Base-by-base conservation (phyloP, 192 early-diverging fungal species). In the Cetraspora pellucida region DNA sequence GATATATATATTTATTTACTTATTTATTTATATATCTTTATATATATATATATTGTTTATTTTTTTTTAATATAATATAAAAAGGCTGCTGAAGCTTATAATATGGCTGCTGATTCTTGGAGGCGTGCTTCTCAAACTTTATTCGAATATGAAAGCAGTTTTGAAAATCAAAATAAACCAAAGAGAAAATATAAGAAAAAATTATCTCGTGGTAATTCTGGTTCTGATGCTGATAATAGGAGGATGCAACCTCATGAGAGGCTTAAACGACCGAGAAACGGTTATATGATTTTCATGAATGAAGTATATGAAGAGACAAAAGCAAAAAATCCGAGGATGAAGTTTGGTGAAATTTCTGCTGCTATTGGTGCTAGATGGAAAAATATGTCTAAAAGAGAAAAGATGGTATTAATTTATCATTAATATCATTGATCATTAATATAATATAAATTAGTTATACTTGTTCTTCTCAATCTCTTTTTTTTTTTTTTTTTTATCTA, bases 201-300 rank as follows among this genome's bases (percentile, higher is more conserved):
- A n/a, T 19, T 19, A 0, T 54, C 13, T 7, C n/a, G n/a, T n/a
- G n/a, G n/a, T n/a, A n/a, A n/a, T n/a, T 37, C 37, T 37, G 37
- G 7, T 37, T 37, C 37, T 7, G 37, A 37, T 37, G 37, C 37
- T 7, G 37, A 37, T 43, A 65, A 65, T 65, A 37, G 31, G 19
- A 65, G 8, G 16, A 37, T 37, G n/a, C 28, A 65, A 43, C 30
- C 63, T 65, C 31, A 37, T 44, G 31, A 65, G 10, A 65, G 31
- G n/a, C 25, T 65, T 31, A 65, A 65, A 65, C 28, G 31, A 65
- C 63, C 63, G 31, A 43, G 63, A 19, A 65, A 65, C 31, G 63
- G 63, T 65, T 65, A 65, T 43, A 65, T 65, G 63, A 65, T 65
- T 44, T 65, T 37, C 19, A 65, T 65, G 63, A 65, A 65, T 17